Base-by-base conservation (phyloP, 192 early-diverging fungal species). In the Linnemannia zychae region DNA sequence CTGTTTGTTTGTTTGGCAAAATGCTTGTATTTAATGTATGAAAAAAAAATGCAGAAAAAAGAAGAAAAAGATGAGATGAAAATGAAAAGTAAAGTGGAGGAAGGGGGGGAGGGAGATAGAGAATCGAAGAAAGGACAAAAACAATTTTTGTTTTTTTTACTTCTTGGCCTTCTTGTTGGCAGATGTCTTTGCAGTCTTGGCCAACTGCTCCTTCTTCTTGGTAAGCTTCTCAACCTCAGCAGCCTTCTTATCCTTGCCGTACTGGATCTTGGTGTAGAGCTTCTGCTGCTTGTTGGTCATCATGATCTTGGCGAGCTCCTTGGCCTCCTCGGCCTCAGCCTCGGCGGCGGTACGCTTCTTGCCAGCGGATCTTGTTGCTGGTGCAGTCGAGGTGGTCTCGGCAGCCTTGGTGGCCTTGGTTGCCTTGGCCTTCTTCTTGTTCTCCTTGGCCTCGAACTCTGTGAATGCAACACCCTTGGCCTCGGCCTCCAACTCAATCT, bases 231-330 rank as follows among this genome's bases (percentile, higher is more conserved):
- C 57, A 72, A 90, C 95, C 87, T 94, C 92, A 67, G 90, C 93
- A 40, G 89, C 88, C 87, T 94, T 94, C 87, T 92, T 89, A 68
- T 95, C 84, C 75, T 93, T 93, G 44, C 93, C 91, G 67, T 92
- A 93, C 78, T 96, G 89, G 77, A 97, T 96, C 89, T 94, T 92
- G 75, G 88, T 88, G 82, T 96, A 96, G 67, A 97, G 82, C 73
- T 93, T 94, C 80, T 91, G 90, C 74, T 97, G 94, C 85, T 93
- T 95, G 88, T 95, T 95, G 46, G 88, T 90, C 96, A 97, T 97
- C 96, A 97, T 96, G 72, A 96, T 95, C 81, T 91, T 95, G 63
- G 92, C 91, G 82, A 97, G 81, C 80, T 96, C 96, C 88, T 97
- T 95, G 33, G 81, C 90, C 72, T 91, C 93, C 71, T 88, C 88